phyloP scores from a whole-genome alignment of 192 early-diverging fungal genomes.

The Backusella psychrophila region DNA sequence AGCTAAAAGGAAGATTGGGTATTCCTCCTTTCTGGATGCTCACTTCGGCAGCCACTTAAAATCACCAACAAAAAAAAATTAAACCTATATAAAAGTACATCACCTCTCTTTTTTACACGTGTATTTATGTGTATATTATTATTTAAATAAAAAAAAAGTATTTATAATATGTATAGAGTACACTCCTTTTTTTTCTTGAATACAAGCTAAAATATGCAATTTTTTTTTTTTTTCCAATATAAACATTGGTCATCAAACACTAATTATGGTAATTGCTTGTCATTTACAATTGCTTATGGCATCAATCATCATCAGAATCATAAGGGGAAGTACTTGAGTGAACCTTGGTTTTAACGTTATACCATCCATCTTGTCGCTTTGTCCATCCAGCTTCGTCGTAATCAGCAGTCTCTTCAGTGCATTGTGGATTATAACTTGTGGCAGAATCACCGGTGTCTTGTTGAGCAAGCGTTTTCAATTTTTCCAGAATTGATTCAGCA shows the following conservation, averaged over 20 bases:
- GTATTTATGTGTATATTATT: no score
- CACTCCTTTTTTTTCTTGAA: no score
- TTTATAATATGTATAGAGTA: no score
- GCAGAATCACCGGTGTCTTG: background rate
- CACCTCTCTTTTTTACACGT: no score
- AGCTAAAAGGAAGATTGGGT: constrained; percentile 27
- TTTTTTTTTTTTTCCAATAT: no score
- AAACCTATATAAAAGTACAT: background rate
- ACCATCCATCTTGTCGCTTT: background rate
- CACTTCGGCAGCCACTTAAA: background rate
- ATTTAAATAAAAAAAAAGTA: no score
- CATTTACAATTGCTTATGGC: no score
- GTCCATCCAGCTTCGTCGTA: background rate
- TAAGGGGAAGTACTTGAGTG: background rate
- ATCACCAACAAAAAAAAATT: background rate
- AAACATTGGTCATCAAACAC: no score
- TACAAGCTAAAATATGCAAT: no score
- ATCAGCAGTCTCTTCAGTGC: background rate
- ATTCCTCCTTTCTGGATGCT: constrained; percentile 59
- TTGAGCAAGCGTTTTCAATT: background rate
- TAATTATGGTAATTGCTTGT: no score
- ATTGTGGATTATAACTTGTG: background rate
- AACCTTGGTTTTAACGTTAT: background rate
- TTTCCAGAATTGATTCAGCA: background rate
- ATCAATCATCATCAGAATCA: background rate